Percentiles rank a stretch among this genome's conserved stretches.
Conservation (phyloP, 2,329 filamentous ascomycete species). For the Pleurostoma richardsiae region DNA sequence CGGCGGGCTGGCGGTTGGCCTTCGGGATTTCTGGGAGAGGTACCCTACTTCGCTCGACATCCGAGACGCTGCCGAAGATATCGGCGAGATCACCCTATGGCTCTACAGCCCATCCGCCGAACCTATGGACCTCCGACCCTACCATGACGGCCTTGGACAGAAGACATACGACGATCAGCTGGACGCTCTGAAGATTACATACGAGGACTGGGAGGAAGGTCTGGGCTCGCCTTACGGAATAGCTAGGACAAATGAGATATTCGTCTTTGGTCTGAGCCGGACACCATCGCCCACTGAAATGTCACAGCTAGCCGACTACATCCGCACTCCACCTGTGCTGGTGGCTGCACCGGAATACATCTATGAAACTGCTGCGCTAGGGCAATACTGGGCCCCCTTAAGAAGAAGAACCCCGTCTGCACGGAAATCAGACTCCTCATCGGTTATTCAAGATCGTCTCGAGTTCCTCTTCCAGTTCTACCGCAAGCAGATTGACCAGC, state of each 20-base stretch:
- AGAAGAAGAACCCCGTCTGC: slow-evolving; percentile 19
- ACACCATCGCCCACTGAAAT: slow-evolving; percentile 46
- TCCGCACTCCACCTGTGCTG: slow-evolving; percentile 48
- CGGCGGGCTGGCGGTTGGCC: slow-evolving; percentile 54
- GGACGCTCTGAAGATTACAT: slow-evolving; percentile 57
- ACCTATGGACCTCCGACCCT: slow-evolving; percentile 51
- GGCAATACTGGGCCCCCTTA: slow-evolving; percentile 43
- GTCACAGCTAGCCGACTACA: slow-evolving; percentile 33
- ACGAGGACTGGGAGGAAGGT: slow-evolving; percentile 54
- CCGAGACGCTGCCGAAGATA: slow-evolving; percentile 39
- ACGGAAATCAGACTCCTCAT: slow-evolving; percentile 18
- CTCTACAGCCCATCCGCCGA: slow-evolving; percentile 52
- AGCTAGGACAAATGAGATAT: slow-evolving; percentile 52
- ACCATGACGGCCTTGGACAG: slow-evolving; percentile 52
- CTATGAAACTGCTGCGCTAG: slow-evolving; percentile 44
- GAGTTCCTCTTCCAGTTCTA: slow-evolving; percentile 54
- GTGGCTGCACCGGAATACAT: slow-evolving; percentile 42
- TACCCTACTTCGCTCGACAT: slow-evolving; percentile 56
- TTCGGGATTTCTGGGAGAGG: slow-evolving; percentile 59
- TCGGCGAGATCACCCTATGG: slow-evolving; percentile 53
- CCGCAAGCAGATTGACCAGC: slow-evolving; percentile 46
- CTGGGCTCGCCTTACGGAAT: slow-evolving; percentile 55
- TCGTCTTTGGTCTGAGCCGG: slow-evolving; percentile 43
- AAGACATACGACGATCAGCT: slow-evolving; percentile 52
- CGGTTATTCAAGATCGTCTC: slow-evolving; percentile 45